Conservation (phyloP, 345 rosid species). For the Pugionium dolabratum region DNA sequence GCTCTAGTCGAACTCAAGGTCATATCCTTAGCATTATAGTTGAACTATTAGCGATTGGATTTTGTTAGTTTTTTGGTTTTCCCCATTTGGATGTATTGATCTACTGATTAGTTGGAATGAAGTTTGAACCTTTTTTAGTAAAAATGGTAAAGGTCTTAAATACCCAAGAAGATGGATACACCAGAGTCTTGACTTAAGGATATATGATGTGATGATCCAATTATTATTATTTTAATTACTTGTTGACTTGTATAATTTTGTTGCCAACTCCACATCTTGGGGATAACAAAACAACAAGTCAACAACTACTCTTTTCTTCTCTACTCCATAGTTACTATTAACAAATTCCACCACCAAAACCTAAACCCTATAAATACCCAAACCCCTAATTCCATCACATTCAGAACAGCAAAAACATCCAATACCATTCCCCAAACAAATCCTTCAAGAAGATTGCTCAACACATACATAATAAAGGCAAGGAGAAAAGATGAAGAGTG, state of each 20-base stretch:
- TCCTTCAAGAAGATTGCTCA: conserved; percentile 4
- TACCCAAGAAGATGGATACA: conserved; percentile 7
- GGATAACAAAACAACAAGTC: background rate
- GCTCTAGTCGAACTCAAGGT: background rate
- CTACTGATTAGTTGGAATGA: conserved; percentile 31
- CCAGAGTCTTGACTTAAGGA: conserved; percentile 7
- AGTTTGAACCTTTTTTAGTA: conserved; percentile 1
- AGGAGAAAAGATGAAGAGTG: conserved; percentile 30
- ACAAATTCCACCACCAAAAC: conserved; percentile 23
- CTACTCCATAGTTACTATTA: conserved; percentile 35
- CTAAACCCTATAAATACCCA: conserved; percentile 15
- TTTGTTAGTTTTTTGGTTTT: conserved; percentile 27
- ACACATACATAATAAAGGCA: background rate
- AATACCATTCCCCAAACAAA: background rate
- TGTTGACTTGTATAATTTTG: conserved; percentile 29
- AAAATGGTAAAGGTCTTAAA: background rate
- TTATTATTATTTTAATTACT: conserved; percentile 4
- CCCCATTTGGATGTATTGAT: conserved; percentile 11
- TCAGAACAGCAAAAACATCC: conserved; percentile 11
- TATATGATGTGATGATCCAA: conserved; percentile 8
- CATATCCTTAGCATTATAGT: conserved; percentile 12
- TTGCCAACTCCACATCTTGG: conserved; percentile 35
- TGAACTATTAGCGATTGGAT: conserved; percentile 4
- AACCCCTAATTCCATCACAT: background rate
- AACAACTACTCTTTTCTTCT: conserved; percentile 29